Percentiles rank a stretch among this genome's conserved stretches.
Conservation (phyloP, 345 rosid genomes). For the Abelmoschus esculentus region DNA sequence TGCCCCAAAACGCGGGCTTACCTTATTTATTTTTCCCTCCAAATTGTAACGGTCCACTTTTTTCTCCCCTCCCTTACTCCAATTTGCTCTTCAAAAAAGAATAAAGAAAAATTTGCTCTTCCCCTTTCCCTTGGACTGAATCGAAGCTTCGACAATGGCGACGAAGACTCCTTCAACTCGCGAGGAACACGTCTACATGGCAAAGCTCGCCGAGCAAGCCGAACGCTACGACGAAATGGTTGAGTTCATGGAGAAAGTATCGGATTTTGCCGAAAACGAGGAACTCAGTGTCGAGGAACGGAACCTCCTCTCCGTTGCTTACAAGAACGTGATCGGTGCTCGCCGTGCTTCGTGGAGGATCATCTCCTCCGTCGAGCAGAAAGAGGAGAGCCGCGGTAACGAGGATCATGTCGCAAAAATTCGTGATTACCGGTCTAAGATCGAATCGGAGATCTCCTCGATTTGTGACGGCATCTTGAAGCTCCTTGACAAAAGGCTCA, state of each 20-base stretch:
- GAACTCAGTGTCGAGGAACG: conserved; percentile 84
- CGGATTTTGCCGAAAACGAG: conserved; percentile 43
- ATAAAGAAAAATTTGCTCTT: neutral
- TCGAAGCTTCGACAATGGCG: conserved; percentile 23
- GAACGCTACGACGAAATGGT: conserved; percentile 97
- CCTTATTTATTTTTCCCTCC: too few relatives aligned
- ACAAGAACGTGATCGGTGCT: conserved; percentile 95
- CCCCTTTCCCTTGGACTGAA: neutral
- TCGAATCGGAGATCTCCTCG: conserved; percentile 64
- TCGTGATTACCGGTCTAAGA: conserved; percentile 74
- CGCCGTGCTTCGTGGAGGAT: conserved; percentile 89
- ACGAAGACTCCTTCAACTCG: conserved; percentile 35
- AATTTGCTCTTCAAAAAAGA: neutral
- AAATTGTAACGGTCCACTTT: too few relatives aligned
- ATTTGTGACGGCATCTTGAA: conserved; percentile 83
- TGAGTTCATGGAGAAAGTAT: conserved; percentile 82
- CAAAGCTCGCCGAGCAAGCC: conserved; percentile 88
- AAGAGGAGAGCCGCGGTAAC: conserved; percentile 87
- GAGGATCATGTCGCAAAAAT: conserved; percentile 73
- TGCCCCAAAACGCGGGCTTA: too few relatives aligned
- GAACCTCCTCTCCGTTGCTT: conserved; percentile 92
- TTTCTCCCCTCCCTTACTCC: too few relatives aligned
- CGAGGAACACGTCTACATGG: conserved; percentile 82
- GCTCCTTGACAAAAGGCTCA: conserved; percentile 62
- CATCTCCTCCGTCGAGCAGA: conserved; percentile 83